Evolutionary conservation across 345 rosid species (phyloP).

Genomic region (Acer yangbiense): DNA sequence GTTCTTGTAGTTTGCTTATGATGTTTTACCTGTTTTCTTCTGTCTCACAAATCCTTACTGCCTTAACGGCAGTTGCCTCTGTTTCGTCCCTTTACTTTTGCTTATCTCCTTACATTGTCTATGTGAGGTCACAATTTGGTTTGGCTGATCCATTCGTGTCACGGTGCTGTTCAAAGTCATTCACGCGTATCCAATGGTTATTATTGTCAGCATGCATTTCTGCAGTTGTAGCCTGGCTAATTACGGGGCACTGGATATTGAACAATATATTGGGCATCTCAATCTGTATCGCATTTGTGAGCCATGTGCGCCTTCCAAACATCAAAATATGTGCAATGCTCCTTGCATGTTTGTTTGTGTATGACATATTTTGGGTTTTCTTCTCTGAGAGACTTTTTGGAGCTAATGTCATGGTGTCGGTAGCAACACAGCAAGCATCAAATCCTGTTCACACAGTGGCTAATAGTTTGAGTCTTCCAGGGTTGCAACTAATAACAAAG

Average conservation of each 20-base stretch:
- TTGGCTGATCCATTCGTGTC: constrained; percentile 84
- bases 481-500: constrained; percentile 87
- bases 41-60: constrained; percentile 87
- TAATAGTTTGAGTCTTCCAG: constrained; percentile 92
- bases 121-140: constrained; percentile 61
- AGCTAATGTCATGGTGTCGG: constrained; percentile 98
- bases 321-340: constrained; percentile 92
- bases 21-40: constrained; percentile 96
- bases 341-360: constrained; percentile 78
- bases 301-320: constrained; percentile 96
- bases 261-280: constrained; percentile 95
- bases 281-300: constrained; percentile 89
- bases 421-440: constrained; percentile 93
- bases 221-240: constrained; percentile 84
- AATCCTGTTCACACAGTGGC: constrained; percentile 97
- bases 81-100: constrained; percentile 89
- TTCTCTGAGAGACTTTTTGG: constrained; percentile 98
- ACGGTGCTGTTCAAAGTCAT: constrained; percentile 82
- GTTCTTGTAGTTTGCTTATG: constrained; percentile 95
- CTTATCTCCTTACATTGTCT: constrained; percentile 60
- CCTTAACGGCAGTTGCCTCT: constrained; percentile 88
- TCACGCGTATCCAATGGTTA: constrained; percentile 72
- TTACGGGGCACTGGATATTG: constrained; percentile 94
- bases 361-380: constrained; percentile 99
- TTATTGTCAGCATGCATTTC: constrained; percentile 50